Evolutionary conservation across 164 flowering plant genomes (phyloP), one percentile per base, ranked within the genome.

Genomic region (Dillenia turbinata): DNA sequence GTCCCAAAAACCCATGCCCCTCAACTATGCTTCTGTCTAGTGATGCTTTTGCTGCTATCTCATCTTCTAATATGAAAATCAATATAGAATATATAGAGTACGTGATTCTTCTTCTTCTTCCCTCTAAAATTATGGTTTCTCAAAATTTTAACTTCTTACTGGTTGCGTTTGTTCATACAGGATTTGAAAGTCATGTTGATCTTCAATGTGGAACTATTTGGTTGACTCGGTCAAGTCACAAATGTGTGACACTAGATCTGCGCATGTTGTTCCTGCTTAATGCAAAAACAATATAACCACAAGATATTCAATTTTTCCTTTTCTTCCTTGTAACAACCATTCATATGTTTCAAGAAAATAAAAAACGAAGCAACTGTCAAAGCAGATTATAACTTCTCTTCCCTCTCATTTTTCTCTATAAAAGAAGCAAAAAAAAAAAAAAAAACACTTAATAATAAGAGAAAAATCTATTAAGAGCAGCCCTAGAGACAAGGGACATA

Each of bases 51-150:
- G 61, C 69, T 16, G 63, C 73, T 33, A 43, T 75, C 43, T 68
- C 73, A 13, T 56, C 12, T 45, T 59, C 45, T 58, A 43, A 3
- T 10, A 7, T 22, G 13, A 75, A 64, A 55, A 66, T 75, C 63
- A 69, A 66, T 63, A 56, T 76, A 10, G 71, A 71, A 65, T 72
- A 49, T 24, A 54, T 69, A 40, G 61, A 73, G 70, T 73, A 73
- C 12, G 13, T 9, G 9, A 8, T 56, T 56, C 40, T 40, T 4
- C 40, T 56, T 12, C 26, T 40, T 14, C 47, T 12, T 56, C n/a
- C 11, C 8, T 8, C 44, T 56, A 40, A 56, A 13, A 40, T 14
- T 56, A 11, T 44, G 1, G 7, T n/a, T 13, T n/a, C 44, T 9
- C 19, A 15, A 19, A 52, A 16, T 10, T 15, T 26, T 52, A 52